These are phyloP conservation scores for Paragyromitra xinjiangensis DNA, from an alignment of 495 filamentous ascomycete genomes.

Conservation along the genomic window DNA sequence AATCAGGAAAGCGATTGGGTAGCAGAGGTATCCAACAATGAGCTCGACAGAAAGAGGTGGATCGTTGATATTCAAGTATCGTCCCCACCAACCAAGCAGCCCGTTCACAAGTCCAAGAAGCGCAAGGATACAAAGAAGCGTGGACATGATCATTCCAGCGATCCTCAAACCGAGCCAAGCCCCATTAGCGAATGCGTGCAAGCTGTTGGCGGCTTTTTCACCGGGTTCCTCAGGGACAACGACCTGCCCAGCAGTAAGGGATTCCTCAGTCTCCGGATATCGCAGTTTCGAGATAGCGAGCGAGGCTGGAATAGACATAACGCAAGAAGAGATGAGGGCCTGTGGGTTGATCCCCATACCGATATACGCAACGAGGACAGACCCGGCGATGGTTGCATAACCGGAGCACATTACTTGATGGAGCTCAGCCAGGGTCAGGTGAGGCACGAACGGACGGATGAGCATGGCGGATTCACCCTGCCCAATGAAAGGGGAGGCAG, in stretches of 20 bases:
- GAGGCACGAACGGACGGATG: constrained; percentile 82
- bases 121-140: constrained; percentile 84
- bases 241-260: constrained; percentile 78
- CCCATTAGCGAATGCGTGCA: constrained; percentile 87
- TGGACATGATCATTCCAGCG: constrained; percentile 81
- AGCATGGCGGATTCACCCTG: constrained; percentile 94
- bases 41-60: constrained; percentile 76
- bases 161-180: constrained; percentile 91
- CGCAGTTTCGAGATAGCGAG: constrained; percentile 87
- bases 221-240: constrained; percentile 80
- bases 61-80: constrained; percentile 77
- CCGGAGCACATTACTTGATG: constrained; percentile 89
- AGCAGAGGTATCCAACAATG: constrained; percentile 84
- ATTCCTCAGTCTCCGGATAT: constrained; percentile 85
- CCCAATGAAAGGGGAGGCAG: constrained; percentile 93
- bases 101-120: constrained; percentile 78
- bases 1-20: constrained; percentile 83
- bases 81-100: constrained; percentile 87
- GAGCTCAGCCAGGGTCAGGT: constrained; percentile 83
- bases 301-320: constrained; percentile 92
- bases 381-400: constrained; percentile 72
- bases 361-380: constrained; percentile 82
- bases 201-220: constrained; percentile 73
- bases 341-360: constrained; percentile 80
- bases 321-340: constrained; percentile 87